Evolutionary conservation across 2,329 filamentous ascomycete species (phyloP).

Genomic region (Cladophialophora chaetospira): DNA sequence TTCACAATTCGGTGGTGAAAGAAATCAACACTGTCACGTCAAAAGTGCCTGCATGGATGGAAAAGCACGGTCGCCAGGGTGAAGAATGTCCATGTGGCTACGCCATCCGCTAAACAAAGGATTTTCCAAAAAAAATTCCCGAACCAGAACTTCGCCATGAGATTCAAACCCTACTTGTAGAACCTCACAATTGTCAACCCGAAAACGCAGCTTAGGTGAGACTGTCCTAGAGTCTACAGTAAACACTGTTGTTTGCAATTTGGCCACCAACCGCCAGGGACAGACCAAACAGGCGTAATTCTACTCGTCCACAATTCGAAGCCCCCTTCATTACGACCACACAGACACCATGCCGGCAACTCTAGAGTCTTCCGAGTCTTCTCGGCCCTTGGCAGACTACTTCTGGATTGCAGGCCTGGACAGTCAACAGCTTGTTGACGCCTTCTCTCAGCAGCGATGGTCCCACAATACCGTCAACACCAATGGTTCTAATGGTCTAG

Average conservation of each 20-base stretch:
- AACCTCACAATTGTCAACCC: background rate
- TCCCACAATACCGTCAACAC: conserved; percentile 40
- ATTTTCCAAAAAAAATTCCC: background rate
- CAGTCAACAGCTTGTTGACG: conserved; percentile 49
- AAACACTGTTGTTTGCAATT: background rate
- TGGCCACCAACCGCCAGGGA: too few relatives aligned
- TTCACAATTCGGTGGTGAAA: background rate
- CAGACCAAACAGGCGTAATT: too few relatives aligned
- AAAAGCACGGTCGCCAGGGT: background rate
- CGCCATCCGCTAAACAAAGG: background rate
- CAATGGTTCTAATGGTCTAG: conserved; percentile 41
- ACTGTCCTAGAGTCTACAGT: background rate
- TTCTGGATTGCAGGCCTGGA: conserved; percentile 63
- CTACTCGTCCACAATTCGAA: too few relatives aligned
- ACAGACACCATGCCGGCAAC: conserved; percentile 12
- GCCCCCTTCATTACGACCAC: background rate
- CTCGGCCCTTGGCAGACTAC: conserved; percentile 64
- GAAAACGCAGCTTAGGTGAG: too few relatives aligned
- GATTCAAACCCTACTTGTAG: conserved; percentile 4
- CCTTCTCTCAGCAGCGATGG: conserved; percentile 35
- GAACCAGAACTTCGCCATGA: background rate
- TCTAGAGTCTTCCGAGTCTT: conserved; percentile 35
- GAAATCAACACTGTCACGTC: background rate
- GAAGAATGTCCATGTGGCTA: conserved; percentile 6
- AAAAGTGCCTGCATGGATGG: too few relatives aligned